Evolutionary conservation across 2,329 filamentous ascomycete species (phyloP).

Genomic region (Aspergillus alliaceus): DNA sequence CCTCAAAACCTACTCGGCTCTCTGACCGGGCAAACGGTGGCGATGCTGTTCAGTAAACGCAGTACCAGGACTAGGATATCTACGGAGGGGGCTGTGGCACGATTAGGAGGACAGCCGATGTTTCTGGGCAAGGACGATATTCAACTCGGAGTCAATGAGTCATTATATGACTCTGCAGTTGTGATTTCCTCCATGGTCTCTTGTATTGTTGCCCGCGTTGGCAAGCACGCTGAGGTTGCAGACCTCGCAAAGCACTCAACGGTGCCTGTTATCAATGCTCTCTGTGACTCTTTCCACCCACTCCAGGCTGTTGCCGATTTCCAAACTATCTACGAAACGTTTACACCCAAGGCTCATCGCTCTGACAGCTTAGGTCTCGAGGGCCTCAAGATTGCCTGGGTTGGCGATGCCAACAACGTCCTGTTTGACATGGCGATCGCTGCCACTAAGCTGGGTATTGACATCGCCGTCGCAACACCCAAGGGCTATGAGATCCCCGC

Average conservation of each 20-base stretch:
- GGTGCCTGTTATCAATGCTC: conserved; percentile 81
- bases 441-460: conserved; percentile 80
- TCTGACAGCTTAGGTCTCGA: conserved; percentile 64
- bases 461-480: conserved; percentile 85
- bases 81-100: conserved; percentile 84
- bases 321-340: conserved; percentile 81
- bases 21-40: conserved; percentile 76
- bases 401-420: conserved; percentile 96
- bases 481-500: conserved; percentile 78
- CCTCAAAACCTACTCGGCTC: conserved; percentile 60
- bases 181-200: conserved; percentile 95
- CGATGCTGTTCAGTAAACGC: conserved; percentile 96
- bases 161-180: conserved; percentile 84
- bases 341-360: conserved; percentile 51
- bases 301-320: conserved; percentile 94
- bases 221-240: conserved; percentile 72
- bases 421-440: conserved; percentile 90
- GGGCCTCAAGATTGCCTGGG: conserved; percentile 89
- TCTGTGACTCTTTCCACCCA: conserved; percentile 90
- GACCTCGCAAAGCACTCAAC: conserved; percentile 69
- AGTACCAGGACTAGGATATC: conserved; percentile 92
- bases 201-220: conserved; percentile 77
- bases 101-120: conserved; percentile 91
- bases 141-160: conserved; percentile 91
- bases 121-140: conserved; percentile 96